Evolutionary conservation across 768 basidiomycete genomes (phyloP).

Genomic region (Gymnopilus dilepis): DNA sequence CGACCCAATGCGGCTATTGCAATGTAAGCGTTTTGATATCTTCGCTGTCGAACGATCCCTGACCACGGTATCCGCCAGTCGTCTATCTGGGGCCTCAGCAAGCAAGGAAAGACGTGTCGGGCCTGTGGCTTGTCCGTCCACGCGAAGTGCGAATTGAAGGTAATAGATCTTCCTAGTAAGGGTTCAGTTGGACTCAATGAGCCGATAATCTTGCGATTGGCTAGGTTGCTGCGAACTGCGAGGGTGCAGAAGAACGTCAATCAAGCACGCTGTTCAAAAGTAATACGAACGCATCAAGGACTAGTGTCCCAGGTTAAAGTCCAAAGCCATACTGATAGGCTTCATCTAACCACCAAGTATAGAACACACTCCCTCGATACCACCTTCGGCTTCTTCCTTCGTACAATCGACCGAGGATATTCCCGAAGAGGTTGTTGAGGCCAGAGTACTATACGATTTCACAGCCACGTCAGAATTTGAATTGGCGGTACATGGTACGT

Average conservation of each 20-base stretch:
- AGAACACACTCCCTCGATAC: slow-evolving; percentile 25
- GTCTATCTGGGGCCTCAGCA: slow-evolving; percentile 87
- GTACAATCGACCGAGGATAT: slow-evolving; percentile 44
- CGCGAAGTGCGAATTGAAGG: slow-evolving; percentile 87
- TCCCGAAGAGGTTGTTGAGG: slow-evolving; percentile 50
- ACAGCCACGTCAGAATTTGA: slow-evolving; percentile 79
- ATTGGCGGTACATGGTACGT: slow-evolving; percentile 63
- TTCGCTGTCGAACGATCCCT: slow-evolving; percentile 1
- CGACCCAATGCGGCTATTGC: slow-evolving; percentile 82
- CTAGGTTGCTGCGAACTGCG: slow-evolving; percentile 54
- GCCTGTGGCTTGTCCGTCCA: slow-evolving; percentile 81
- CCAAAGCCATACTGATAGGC: slow-evolving; percentile 9
- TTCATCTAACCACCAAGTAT: slow-evolving; percentile 17
- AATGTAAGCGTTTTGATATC: slow-evolving; percentile 50
- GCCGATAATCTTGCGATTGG: slow-evolving; percentile 9
- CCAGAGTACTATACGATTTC: slow-evolving; percentile 78
- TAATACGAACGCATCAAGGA: slow-evolving; percentile 30
- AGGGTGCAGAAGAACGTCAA: slow-evolving; percentile 36
- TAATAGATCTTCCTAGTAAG: slow-evolving; percentile 30
- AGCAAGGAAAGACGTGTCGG: slow-evolving; percentile 86
- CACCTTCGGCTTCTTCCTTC: slow-evolving; percentile 64
- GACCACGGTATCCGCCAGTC: slow-evolving; percentile 49
- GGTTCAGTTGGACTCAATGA: background rate
- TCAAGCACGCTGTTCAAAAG: slow-evolving; percentile 30
- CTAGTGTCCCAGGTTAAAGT: slow-evolving; percentile 30